A percentile compares a stretch with the other conserved stretches of the same genome.
These are phyloP conservation scores for Diaporthe velutina DNA, from an alignment of 2,329 filamentous ascomycete species.

Conservation along the genomic window DNA sequence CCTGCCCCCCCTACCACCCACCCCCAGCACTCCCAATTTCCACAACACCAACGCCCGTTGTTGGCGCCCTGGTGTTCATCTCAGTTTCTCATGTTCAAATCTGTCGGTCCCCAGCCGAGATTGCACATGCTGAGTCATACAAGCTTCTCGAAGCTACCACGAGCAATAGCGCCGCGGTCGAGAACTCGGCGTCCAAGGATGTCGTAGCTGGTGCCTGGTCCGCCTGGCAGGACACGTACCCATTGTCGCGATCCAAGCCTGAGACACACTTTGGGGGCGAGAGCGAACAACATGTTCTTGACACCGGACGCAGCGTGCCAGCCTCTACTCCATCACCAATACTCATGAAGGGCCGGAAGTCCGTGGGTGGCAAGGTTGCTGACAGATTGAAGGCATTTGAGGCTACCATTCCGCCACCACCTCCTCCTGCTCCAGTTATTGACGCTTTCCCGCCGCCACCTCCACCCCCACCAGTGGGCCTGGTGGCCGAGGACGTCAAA, in stretches of 20 bases:
- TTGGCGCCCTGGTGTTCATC: constrained; percentile 32
- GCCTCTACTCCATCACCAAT: constrained; percentile 43
- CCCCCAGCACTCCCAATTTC: constrained; percentile 41
- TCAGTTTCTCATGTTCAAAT: constrained; percentile 36
- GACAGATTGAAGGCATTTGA: constrained; percentile 71
- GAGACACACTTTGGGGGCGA: constrained; percentile 40
- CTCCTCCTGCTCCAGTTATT: constrained; percentile 46
- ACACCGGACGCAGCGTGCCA: constrained; percentile 2
- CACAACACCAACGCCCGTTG: constrained; percentile 31
- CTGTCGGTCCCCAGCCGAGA: constrained; percentile 52
- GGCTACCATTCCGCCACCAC: constrained; percentile 51
- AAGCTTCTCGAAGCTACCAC: constrained; percentile 60
- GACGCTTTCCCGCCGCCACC: constrained; percentile 51
- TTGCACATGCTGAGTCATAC: constrained; percentile 64
- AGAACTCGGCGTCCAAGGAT: constrained; percentile 29
- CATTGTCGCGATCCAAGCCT: constrained; percentile 54
- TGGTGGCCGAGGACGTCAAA: constrained; percentile 52
- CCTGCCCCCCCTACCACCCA: constrained; percentile 38
- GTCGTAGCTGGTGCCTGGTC: constrained; percentile 41
- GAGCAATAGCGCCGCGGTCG: constrained; percentile 45
- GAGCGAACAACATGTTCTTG: constrained; percentile 15
- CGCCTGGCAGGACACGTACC: constrained; percentile 54
- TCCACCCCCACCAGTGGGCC: constrained; percentile 49
- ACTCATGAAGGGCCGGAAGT: constrained; percentile 64
- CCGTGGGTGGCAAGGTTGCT: constrained; percentile 64